These are phyloP conservation scores for Urochloa ruziziensis DNA, from an alignment of 176 grass and related monocot genomes.

Conservation along the genomic window DNA sequence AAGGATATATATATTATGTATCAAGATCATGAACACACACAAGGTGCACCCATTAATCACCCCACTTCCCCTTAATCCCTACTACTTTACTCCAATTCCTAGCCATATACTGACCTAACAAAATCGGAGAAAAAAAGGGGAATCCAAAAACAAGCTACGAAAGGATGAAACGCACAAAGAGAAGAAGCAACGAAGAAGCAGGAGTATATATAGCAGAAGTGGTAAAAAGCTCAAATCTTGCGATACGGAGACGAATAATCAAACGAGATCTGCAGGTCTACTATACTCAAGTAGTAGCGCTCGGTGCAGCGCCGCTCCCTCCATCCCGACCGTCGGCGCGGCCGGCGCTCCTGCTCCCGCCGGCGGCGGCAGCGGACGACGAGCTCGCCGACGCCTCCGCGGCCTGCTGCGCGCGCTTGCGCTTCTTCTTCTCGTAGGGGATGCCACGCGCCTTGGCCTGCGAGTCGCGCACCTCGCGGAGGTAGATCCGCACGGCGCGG, in stretches of 20 bases:
- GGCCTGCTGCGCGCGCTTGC: conserved; percentile 55
- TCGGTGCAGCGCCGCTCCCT: conserved; percentile 29
- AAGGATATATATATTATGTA: neutral
- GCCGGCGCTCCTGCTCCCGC: neutral
- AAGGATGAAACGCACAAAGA: neutral
- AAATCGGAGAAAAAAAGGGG: neutral
- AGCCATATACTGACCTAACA: conserved; percentile 1
- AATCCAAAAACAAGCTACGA: neutral
- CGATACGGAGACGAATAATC: conserved; percentile 14
- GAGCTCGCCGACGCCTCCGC: conserved; percentile 2
- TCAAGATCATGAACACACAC: conserved; percentile 27
- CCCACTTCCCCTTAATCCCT: neutral
- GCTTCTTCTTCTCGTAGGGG: conserved; percentile 98
- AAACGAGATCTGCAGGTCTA: conserved; percentile 41
- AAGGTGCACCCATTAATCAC: neutral
- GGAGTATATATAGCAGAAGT: neutral
- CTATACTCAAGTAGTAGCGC: conserved; percentile 47
- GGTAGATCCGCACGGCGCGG: conserved; percentile 93
- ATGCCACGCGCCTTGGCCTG: conserved; percentile 95
- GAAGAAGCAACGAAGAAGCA: neutral
- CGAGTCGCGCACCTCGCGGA: conserved; percentile 91
- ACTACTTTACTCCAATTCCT: conserved; percentile 1
- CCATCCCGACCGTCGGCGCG: too few relatives aligned
- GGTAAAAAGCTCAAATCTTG: conserved; percentile 40
- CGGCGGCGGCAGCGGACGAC: conserved; percentile 6